Evolutionary conservation across 345 rosid genomes (phyloP).

Genomic region (Salix caprea): DNA sequence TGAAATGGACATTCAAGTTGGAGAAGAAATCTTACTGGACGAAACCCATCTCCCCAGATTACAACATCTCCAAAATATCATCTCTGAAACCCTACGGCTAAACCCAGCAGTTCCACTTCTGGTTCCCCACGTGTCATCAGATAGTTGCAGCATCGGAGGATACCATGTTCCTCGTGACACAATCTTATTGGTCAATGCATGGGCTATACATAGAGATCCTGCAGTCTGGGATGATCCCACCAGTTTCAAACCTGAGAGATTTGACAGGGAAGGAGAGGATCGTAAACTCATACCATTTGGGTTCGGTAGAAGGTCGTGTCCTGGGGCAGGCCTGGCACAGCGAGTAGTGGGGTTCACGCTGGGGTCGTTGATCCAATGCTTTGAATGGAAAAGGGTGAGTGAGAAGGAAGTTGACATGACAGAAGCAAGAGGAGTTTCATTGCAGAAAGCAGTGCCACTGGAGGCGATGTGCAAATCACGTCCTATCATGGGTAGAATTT

Average conservation of each 20-base stretch:
- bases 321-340: constrained; percentile 14
- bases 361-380: constrained; percentile 20
- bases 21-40: constrained; percentile 34
- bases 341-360: constrained; percentile 12
- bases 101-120: not conserved
- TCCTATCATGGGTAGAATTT: not conserved
- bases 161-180: too few relatives aligned
- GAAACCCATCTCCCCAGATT: constrained; percentile 36
- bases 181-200: constrained; percentile 36
- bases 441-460: not conserved
- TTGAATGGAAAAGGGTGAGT: constrained; percentile 9
- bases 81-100: too few relatives aligned
- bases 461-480: constrained; percentile 15
- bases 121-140: not conserved
- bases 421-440: constrained; percentile 3
- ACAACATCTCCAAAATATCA: not conserved
- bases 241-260: too few relatives aligned
- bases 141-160: too few relatives aligned
- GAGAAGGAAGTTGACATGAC: constrained; percentile 10
- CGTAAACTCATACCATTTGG: constrained; percentile 12
- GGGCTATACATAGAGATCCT: constrained; percentile 41
- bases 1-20: constrained; percentile 34
- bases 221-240: too few relatives aligned
- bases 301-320: constrained; percentile 16
- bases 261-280: too few relatives aligned